Base-by-base conservation (phyloP, 2,329 filamentous ascomycete genomes). In the Pseudocercospora fuligena region DNA sequence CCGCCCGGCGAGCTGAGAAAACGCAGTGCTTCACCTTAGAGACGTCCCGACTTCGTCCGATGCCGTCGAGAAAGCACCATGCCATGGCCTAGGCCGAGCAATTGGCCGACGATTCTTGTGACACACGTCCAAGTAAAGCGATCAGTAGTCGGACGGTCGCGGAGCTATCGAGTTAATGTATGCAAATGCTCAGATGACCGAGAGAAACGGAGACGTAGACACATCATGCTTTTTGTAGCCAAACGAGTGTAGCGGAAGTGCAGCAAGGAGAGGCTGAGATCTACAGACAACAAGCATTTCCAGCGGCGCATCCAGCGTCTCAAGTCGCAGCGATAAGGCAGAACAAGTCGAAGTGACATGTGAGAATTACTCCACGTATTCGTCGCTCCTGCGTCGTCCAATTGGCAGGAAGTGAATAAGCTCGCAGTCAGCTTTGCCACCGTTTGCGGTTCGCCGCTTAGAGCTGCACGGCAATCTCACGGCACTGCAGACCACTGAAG, bases 301-400 rank as follows among this genome's bases (percentile, higher is more conserved):
- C 49, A 16, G 49, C 49, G 49, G 49, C 46, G 59, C 33, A 31
- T 47, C 19, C 54, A 47, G 58, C 70, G 61, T 68, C 53, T 72
- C 67, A 69, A 57, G 65, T 67, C 66, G 63, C 29, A 23, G 65
- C 72, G 72, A 73, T 73, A 73, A 72, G 71, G 57, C 47, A 46
- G 40, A 53, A 46, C 62, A 64, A 53, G 31, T 31, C 53, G 53
- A 58, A 61, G 61, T 71, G 72, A 73, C 72, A 69, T 54, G 53
- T 61, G 49, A 61, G 63, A 71, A 73, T 73, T 63, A 72, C 69
- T 69, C 68, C 56, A 66, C 64, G 54, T 31, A 69, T 65, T 43
- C 14, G 40, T 25, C 40, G 53, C 23, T 27, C 57, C 29, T 56
- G 43, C 53, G 56, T 58, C 60, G 46, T 53, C 67, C 69, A 69